Evolutionary conservation across 345 rosid genomes (phyloP).

Genomic region (Excoecaria cochinchinensis): DNA sequence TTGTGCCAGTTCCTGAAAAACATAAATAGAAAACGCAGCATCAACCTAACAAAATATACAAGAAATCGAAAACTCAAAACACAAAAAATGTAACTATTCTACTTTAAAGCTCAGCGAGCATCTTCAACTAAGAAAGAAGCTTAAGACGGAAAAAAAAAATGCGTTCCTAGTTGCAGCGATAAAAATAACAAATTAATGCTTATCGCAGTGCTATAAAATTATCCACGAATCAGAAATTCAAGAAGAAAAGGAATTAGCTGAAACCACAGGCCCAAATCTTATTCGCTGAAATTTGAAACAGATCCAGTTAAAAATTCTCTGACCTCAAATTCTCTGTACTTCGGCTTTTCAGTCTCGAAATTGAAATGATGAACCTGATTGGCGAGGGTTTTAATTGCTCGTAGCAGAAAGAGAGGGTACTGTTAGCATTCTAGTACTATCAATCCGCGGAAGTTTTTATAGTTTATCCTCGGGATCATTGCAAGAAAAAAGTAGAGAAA

Average conservation of each 20-base stretch:
- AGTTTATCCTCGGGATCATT: too few species aligned
- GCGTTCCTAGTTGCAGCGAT: not conserved
- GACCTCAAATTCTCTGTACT: not conserved
- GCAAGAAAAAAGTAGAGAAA: too few species aligned
- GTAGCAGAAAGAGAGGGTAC: too few species aligned
- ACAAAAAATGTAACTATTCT: not conserved
- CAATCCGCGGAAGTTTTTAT: too few species aligned
- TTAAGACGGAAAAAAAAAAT: not conserved
- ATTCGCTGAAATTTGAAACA: not conserved
- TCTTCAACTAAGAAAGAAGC: not conserved
- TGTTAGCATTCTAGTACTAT: too few species aligned
- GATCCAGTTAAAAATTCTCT: not conserved
- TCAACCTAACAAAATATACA: not conserved
- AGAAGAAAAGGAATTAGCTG: not conserved
- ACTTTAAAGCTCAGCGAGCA: not conserved
- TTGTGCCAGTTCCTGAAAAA: conserved; percentile 18
- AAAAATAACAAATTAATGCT: not conserved
- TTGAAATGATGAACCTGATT: not conserved
- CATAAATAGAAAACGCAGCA: not conserved
- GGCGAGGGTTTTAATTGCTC: not conserved
- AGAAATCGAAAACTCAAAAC: not conserved
- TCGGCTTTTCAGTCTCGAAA: not conserved
- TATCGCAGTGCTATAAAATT: not conserved
- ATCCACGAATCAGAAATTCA: not conserved
- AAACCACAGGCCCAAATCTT: not conserved